Conservation (phyloP, 345 rosid species). For the Sapria himalayana region DNA sequence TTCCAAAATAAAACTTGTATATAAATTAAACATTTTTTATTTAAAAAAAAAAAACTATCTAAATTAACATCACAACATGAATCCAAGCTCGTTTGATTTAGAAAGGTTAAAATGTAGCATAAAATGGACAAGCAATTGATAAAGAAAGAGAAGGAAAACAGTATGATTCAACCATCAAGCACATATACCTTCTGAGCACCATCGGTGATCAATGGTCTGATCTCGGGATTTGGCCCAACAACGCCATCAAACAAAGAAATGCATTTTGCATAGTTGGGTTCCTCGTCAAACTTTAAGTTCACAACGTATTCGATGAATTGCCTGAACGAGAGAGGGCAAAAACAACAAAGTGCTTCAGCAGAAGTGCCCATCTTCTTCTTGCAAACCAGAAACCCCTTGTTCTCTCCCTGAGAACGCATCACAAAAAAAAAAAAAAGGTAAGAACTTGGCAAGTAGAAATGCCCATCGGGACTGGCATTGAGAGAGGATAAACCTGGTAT, state of each 20-base stretch:
- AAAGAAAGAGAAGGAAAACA: conserved; percentile 1
- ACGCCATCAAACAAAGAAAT: conserved; percentile 57
- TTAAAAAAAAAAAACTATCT: too few species aligned
- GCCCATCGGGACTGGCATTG: neutral
- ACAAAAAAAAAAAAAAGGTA: conserved; percentile 4
- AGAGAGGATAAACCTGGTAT: conserved; percentile 32
- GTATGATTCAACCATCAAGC: neutral
- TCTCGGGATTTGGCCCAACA: conserved; percentile 40
- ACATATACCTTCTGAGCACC: conserved; percentile 75
- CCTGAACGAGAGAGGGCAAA: conserved; percentile 73
- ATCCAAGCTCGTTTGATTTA: too few species aligned
- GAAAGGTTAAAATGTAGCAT: too few species aligned
- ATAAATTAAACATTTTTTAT: too few species aligned
- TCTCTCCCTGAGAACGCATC: conserved; percentile 49
- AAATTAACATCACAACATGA: too few species aligned
- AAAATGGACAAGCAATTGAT: neutral
- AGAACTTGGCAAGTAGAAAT: conserved; percentile 1
- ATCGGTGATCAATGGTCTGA: conserved; percentile 80
- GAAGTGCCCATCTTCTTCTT: conserved; percentile 89
- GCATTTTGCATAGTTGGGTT: conserved; percentile 80
- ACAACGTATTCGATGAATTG: conserved; percentile 75
- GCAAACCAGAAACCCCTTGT: conserved; percentile 85
- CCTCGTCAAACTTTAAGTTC: conserved; percentile 84
- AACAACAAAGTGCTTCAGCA: conserved; percentile 75
- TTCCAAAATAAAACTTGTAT: too few species aligned